Evolutionary conservation across 192 early-diverging fungal species (phyloP).

Genomic region (Lobosporangium transversale): DNA sequence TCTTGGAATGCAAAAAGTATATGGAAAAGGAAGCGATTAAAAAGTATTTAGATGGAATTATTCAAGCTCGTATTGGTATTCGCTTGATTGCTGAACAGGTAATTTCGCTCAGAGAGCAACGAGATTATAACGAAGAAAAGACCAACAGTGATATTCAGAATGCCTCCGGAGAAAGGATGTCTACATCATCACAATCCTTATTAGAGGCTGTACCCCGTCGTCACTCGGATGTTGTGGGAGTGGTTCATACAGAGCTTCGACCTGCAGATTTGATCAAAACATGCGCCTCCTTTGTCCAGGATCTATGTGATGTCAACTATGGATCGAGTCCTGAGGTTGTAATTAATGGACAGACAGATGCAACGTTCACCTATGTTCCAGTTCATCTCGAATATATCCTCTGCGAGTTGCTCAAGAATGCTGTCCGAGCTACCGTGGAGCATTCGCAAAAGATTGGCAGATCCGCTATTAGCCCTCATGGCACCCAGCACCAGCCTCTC

Average conservation of each 20-base stretch:
- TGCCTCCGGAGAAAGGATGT: constrained; percentile 72
- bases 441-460: constrained; percentile 57
- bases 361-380: constrained; percentile 90
- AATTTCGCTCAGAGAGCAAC: constrained; percentile 78
- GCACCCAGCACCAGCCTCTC: constrained; percentile 12
- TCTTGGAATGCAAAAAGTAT: constrained; percentile 81
- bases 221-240: constrained; percentile 71
- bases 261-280: constrained; percentile 75
- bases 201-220: constrained; percentile 58
- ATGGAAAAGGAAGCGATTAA: constrained; percentile 75
- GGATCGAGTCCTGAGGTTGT: constrained; percentile 80
- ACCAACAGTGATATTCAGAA: constrained; percentile 42
- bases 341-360: constrained; percentile 77
- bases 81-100: constrained; percentile 94
- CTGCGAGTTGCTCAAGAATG: constrained; percentile 91
- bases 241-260: constrained; percentile 80
- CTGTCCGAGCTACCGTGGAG: constrained; percentile 88
- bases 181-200: too few relatives aligned
- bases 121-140: constrained; percentile 25
- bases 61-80: constrained; percentile 89
- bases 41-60: constrained; percentile 88
- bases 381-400: constrained; percentile 95
- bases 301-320: constrained; percentile 94
- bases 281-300: constrained; percentile 78
- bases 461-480: constrained; percentile 20